These are phyloP conservation scores for Elsinoe ampelina DNA, from an alignment of 2,329 filamentous ascomycete species.

Conservation along the genomic window DNA sequence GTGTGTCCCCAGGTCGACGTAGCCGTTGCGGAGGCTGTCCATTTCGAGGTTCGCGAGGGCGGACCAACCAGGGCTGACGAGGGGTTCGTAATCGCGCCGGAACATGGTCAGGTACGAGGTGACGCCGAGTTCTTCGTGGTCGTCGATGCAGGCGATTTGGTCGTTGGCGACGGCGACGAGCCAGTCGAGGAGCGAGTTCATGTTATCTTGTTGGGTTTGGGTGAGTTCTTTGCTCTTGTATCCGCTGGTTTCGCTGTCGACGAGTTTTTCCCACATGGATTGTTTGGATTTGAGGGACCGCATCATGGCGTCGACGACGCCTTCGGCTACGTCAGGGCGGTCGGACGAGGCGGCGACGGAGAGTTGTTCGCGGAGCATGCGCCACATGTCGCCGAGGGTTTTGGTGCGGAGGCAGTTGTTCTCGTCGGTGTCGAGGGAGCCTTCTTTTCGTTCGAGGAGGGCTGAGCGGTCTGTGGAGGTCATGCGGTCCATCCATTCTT, in stretches of 20 bases:
- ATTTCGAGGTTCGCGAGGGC: conserved; percentile 63
- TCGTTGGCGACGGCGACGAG: conserved; percentile 95
- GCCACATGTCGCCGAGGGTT: conserved; percentile 90
- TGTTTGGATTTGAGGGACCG: conserved; percentile 73
- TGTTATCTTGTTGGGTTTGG: conserved; percentile 54
- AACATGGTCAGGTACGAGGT: conserved; percentile 80
- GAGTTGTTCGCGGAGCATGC: conserved; percentile 91
- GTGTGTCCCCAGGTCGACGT: conserved; percentile 89
- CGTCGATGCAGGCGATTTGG: conserved; percentile 96
- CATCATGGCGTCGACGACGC: conserved; percentile 94
- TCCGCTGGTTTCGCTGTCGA: conserved; percentile 72
- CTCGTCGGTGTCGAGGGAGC: conserved; percentile 77
- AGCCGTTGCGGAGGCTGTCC: conserved; percentile 70
- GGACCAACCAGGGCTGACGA: conserved; percentile 73
- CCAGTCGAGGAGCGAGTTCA: conserved; percentile 76
- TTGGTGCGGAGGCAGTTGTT: conserved; percentile 88
- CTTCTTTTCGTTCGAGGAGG: conserved; percentile 67
- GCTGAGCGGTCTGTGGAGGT: conserved; percentile 71
- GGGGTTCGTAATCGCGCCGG: conserved; percentile 68
- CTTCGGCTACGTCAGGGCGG: conserved; percentile 83
- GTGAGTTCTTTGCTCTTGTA: conserved; percentile 47
- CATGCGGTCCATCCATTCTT: conserved; percentile 96
- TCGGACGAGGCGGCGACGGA: conserved; percentile 75
- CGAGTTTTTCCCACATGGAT: conserved; percentile 74
- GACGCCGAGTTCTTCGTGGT: conserved; percentile 59